Percentiles rank a stretch among this genome's conserved stretches.
Conservation (phyloP, 805 yeast species). For the Schizosaccharomyces pombe region ASM294v3 CU329670.1:3340001-3340500, state of each 20-base stretch:
- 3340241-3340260: conserved; percentile 67
- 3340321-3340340: conserved; percentile 79
- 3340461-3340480: conserved; percentile 80
- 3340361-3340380: conserved; percentile 94
- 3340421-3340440: conserved; percentile 71
- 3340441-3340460: conserved; percentile 87
- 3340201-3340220: conserved; percentile 73
- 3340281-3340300: conserved; percentile 87
- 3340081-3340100: conserved; percentile 83
- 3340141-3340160: conserved; percentile 48
- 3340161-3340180: conserved; percentile 77
- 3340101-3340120: conserved; percentile 84
- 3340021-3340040: conserved; percentile 70
- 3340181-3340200: conserved; percentile 83
- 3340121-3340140: conserved; percentile 85
- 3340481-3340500: conserved; percentile 77
- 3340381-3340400: conserved; percentile 56
- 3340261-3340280: conserved; percentile 70
- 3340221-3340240: conserved; percentile 69
- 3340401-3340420: conserved; percentile 84
- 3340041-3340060: conserved; percentile 72
- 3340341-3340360: conserved; percentile 62
- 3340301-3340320: conserved; percentile 76
- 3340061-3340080: conserved; percentile 86
- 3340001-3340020: conserved; percentile 86